Conservation (phyloP, 305 asterid species). For the Lippia alba region DNA sequence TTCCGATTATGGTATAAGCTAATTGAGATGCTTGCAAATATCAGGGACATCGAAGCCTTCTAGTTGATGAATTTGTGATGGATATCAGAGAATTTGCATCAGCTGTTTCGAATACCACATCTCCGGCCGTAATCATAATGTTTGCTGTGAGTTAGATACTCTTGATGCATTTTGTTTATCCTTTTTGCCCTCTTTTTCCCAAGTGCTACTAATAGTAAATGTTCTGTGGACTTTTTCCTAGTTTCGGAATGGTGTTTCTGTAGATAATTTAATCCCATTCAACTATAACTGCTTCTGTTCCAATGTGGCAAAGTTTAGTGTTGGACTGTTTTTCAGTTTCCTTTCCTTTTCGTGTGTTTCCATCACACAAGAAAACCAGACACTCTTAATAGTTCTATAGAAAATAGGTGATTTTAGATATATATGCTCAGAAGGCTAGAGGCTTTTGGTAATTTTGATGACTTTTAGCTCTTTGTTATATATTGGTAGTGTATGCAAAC, state of each 20-base stretch:
- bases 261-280: background rate
- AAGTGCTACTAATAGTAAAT: slow-evolving; percentile 8
- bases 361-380: slow-evolving; percentile 11
- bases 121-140: slow-evolving; percentile 80
- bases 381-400: slow-evolving; percentile 8
- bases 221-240: slow-evolving; percentile 17
- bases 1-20: slow-evolving; percentile 28
- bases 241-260: background rate
- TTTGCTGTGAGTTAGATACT: slow-evolving; percentile 62
- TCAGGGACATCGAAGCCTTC: slow-evolving; percentile 43
- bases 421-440: slow-evolving; percentile 17
- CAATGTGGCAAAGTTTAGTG: slow-evolving; percentile 6
- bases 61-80: slow-evolving; percentile 65
- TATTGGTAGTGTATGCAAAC: background rate
- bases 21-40: slow-evolving; percentile 38
- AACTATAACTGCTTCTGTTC: slow-evolving; percentile 2
- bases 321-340: slow-evolving; percentile 9
- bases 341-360: background rate
- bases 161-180: slow-evolving; percentile 7
- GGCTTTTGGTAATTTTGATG: slow-evolving; percentile 1
- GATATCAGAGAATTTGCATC: slow-evolving; percentile 60
- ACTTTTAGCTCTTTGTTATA: slow-evolving; percentile 1
- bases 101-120: slow-evolving; percentile 54
- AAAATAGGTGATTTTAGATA: slow-evolving; percentile 13
- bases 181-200: slow-evolving; percentile 8